These are phyloP conservation scores for Auricularia sp. DNA, from an alignment of 768 basidiomycete species.

Conservation along the genomic window DNA sequence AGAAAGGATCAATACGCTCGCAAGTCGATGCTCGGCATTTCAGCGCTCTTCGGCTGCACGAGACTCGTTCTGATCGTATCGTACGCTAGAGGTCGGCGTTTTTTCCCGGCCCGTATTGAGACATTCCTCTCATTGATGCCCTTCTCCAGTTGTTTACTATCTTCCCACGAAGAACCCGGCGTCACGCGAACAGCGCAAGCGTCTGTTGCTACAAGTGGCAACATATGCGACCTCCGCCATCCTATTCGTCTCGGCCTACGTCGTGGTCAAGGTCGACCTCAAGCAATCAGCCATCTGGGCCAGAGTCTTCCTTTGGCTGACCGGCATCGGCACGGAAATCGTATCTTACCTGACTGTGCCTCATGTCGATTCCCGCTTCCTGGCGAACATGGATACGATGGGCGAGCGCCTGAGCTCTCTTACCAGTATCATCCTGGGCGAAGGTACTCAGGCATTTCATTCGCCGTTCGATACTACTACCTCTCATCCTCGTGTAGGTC, in stretches of 20 bases:
- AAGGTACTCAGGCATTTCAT: not conserved
- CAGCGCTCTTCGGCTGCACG: not conserved
- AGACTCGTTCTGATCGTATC: not conserved
- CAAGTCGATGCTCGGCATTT: not conserved
- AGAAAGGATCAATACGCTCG: not conserved
- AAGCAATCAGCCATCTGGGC: not conserved
- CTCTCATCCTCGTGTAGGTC: not conserved
- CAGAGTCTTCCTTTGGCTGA: not conserved
- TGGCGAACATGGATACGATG: not conserved
- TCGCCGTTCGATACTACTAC: not conserved
- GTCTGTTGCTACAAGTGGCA: not conserved
- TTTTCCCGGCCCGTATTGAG: not conserved
- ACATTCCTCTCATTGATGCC: not conserved
- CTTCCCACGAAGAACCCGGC: not conserved
- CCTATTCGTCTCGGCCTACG: not conserved
- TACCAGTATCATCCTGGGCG: not conserved
- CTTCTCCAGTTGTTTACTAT: not conserved
- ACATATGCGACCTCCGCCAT: not conserved
- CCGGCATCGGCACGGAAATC: not conserved
- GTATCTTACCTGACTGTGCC: not conserved
- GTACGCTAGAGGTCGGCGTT: not conserved
- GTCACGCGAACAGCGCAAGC: not conserved
- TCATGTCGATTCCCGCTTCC: not conserved
- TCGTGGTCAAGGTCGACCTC: not conserved
- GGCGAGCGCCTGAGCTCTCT: not conserved